These are phyloP conservation scores for Antitrichia curtipendula DNA, from an alignment of 225 moss, liverwort and hornwort species.

Conservation along the genomic window DNA sequence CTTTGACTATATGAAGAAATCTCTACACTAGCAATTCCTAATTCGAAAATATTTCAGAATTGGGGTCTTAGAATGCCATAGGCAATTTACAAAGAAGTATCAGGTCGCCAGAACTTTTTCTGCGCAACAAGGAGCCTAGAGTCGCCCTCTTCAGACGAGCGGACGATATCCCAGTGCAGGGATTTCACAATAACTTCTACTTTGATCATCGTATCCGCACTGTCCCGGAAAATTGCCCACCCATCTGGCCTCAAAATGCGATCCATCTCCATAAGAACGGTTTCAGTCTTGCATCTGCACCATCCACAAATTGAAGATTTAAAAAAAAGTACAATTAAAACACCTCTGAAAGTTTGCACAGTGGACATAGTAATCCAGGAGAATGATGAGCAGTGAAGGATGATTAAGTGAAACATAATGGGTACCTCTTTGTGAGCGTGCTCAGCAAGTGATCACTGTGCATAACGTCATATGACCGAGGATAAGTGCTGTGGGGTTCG, in stretches of 20 bases:
- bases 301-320: not conserved
- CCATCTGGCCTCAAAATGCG: constrained; percentile 73
- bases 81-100: not conserved
- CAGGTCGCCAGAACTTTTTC: constrained; percentile 26
- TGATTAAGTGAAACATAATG: too few species aligned
- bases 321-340: not conserved
- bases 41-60: not conserved
- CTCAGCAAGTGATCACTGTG: constrained; percentile 57
- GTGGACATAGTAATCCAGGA: not conserved
- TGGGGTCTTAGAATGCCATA: not conserved
- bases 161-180: constrained; percentile 46
- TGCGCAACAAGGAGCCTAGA: constrained; percentile 52
- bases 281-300: constrained; percentile 50
- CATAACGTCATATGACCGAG: constrained; percentile 70
- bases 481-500: constrained; percentile 86
- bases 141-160: constrained; percentile 21
- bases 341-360: not conserved
- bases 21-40: not conserved
- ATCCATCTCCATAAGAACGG: constrained; percentile 71
- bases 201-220: constrained; percentile 15
- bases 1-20: not conserved
- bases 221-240: constrained; percentile 77
- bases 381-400: not conserved
- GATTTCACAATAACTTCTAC: constrained; percentile 46
- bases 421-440: constrained; percentile 48